Conservation (phyloP, 2,329 filamentous ascomycete species). For the Lecanosticta acicola region DNA sequence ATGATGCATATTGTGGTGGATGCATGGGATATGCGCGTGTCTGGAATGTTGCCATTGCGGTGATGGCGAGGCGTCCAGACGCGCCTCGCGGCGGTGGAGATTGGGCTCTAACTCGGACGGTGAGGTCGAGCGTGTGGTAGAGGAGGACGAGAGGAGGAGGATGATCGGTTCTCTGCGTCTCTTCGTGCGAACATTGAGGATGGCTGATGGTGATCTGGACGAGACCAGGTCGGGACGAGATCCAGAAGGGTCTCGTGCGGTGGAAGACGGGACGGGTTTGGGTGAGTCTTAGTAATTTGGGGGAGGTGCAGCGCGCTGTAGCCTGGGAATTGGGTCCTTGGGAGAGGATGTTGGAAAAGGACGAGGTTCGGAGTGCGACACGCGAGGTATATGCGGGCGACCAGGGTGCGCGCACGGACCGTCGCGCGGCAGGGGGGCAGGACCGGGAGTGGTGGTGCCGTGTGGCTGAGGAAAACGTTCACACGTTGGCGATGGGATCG, state of each 20-base stretch:
- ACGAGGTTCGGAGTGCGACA: not conserved
- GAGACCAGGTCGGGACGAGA: not conserved
- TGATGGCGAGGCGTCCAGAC: conserved; percentile 33
- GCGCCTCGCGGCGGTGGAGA: conserved; percentile 22
- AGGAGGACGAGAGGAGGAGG: conserved; percentile 28
- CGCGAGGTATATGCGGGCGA: not conserved
- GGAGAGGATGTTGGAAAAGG: not conserved
- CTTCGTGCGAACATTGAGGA: conserved; percentile 28
- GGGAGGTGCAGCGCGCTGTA: not conserved
- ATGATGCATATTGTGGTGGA: conserved; percentile 44
- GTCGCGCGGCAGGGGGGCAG: not conserved
- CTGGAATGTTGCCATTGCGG: conserved; percentile 31
- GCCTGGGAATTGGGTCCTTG: not conserved
- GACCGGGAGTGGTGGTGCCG: not conserved
- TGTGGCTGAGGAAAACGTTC: conserved; percentile 1
- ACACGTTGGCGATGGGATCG: too few species aligned
- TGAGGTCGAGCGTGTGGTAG: conserved; percentile 26
- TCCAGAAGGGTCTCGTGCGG: not conserved
- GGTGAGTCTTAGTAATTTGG: not conserved
- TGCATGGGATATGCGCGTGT: conserved; percentile 35
- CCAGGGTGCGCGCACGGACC: not conserved
- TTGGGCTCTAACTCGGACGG: conserved; percentile 24
- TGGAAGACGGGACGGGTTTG: not conserved
- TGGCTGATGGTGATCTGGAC: not conserved
- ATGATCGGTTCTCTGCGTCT: conserved; percentile 20